Evolutionary conservation across 2,329 filamentous ascomycete species (phyloP).

Genomic region (Blumeria hordei): DNA sequence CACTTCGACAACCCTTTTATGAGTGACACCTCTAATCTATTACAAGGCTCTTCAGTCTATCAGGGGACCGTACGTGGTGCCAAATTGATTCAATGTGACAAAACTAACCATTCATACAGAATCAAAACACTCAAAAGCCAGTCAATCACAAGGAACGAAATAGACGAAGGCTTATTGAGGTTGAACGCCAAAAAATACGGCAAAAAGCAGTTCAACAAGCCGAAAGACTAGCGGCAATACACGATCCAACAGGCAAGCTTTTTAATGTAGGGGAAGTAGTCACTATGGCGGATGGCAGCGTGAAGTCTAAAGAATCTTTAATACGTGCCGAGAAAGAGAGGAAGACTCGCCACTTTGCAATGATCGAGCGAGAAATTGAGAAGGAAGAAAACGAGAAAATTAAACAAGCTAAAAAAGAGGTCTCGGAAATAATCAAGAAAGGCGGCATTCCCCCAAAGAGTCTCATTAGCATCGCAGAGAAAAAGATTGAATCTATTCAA

Average conservation of each 20-base stretch:
- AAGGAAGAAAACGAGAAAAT: constrained; percentile 4
- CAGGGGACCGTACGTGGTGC: neutral
- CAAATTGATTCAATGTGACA: neutral
- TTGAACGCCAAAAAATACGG: constrained; percentile 13
- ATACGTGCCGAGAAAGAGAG: constrained; percentile 3
- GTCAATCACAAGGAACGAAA: constrained; percentile 16
- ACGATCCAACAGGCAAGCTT: constrained; percentile 13
- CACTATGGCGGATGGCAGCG: constrained; percentile 11
- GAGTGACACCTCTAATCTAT: neutral
- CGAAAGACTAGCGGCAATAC: constrained; percentile 12
- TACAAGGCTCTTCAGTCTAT: neutral
- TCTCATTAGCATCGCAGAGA: neutral
- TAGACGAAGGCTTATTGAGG: constrained; percentile 12
- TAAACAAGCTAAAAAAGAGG: constrained; percentile 2
- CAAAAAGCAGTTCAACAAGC: constrained; percentile 13
- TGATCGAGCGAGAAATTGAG: constrained; percentile 3
- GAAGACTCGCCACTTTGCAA: neutral
- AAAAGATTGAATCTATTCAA: neutral
- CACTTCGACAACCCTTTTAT: too few species aligned
- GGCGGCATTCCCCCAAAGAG: neutral
- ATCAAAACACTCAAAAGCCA: constrained; percentile 12
- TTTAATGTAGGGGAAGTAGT: constrained; percentile 15
- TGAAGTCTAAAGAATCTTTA: constrained; percentile 10
- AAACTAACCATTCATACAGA: neutral
- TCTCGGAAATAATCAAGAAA: neutral